Conservation (phyloP, 768 basidiomycete species). For the Agaricus subrufescens region DNA sequence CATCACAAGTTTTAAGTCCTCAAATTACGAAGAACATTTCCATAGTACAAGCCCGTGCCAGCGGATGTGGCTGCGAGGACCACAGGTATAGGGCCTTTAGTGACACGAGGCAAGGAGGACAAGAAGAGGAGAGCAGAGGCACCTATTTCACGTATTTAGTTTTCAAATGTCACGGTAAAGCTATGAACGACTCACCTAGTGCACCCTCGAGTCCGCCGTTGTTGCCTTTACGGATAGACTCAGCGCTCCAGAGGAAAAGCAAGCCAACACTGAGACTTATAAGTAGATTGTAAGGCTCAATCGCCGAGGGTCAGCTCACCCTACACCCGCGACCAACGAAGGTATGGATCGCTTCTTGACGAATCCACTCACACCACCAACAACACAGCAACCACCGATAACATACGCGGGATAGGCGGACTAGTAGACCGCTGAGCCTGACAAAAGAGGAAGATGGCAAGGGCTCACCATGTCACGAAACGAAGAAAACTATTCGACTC, state of each 20-base stretch:
- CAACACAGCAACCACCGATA: conserved; percentile 72
- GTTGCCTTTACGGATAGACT: conserved; percentile 68
- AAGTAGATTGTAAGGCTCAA: conserved; percentile 1
- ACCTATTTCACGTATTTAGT: conserved; percentile 32
- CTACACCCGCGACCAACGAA: conserved; percentile 76
- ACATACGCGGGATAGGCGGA: conserved; percentile 79
- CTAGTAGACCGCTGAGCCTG: conserved; percentile 28
- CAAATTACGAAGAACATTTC: conserved; percentile 46
- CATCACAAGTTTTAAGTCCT: too few relatives aligned
- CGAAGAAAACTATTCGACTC: not conserved
- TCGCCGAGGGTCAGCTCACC: conserved; percentile 36
- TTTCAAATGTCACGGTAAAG: not conserved
- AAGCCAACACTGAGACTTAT: conserved; percentile 56
- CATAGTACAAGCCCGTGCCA: conserved; percentile 63
- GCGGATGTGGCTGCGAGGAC: conserved; percentile 60
- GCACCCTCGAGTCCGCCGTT: conserved; percentile 75
- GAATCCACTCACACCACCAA: conserved; percentile 74
- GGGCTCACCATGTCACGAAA: conserved; percentile 1
- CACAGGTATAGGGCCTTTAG: conserved; percentile 72
- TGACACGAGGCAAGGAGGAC: conserved; percentile 67
- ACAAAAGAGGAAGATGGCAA: too few relatives aligned
- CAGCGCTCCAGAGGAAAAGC: conserved; percentile 76
- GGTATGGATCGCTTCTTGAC: conserved; percentile 72
- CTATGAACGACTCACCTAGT: conserved; percentile 46
- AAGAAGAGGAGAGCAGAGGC: conserved; percentile 72